phyloP scores from a whole-genome alignment of 768 basidiomycete genomes.

The Pilatotrama ljubarskyi region DNA sequence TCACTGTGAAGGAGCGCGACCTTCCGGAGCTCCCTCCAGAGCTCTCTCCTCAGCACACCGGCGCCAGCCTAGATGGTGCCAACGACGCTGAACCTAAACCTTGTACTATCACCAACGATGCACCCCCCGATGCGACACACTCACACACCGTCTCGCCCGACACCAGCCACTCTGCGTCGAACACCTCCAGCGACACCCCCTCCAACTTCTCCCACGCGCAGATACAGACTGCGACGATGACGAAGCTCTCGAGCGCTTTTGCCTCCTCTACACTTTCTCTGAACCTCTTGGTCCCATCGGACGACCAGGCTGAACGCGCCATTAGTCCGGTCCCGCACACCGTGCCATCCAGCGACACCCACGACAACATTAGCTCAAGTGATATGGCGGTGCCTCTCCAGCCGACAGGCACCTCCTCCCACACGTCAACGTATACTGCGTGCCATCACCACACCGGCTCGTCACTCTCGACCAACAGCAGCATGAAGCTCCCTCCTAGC shows the following conservation, averaged over 20 bases:
- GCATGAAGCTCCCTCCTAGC: constrained; percentile 15
- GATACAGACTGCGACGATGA: constrained; percentile 31
- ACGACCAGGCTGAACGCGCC: neutral
- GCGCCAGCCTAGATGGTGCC: neutral
- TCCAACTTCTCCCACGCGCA: constrained; percentile 25
- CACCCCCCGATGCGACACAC: constrained; percentile 15
- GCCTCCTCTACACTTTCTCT: constrained; percentile 14
- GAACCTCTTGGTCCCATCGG: constrained; percentile 3
- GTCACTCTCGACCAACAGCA: neutral
- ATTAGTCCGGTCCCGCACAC: too few relatives aligned
- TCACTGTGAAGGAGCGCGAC: constrained; percentile 39
- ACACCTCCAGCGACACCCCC: constrained; percentile 26
- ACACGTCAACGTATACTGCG: neutral
- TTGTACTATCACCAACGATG: neutral
- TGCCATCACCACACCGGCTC: constrained; percentile 9
- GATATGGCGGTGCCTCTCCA: neutral
- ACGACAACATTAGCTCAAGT: too few relatives aligned
- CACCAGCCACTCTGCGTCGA: constrained; percentile 21
- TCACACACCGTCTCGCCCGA: neutral
- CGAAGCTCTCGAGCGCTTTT: constrained; percentile 26
- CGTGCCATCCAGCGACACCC: too few relatives aligned
- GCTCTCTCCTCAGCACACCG: constrained; percentile 25
- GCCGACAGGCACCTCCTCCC: neutral
- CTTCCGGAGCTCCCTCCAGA: constrained; percentile 38
- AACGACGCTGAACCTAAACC: neutral